Conservation (phyloP, 2,329 filamentous ascomycete genomes). For the Zymoseptoria pseudotritici region DNA sequence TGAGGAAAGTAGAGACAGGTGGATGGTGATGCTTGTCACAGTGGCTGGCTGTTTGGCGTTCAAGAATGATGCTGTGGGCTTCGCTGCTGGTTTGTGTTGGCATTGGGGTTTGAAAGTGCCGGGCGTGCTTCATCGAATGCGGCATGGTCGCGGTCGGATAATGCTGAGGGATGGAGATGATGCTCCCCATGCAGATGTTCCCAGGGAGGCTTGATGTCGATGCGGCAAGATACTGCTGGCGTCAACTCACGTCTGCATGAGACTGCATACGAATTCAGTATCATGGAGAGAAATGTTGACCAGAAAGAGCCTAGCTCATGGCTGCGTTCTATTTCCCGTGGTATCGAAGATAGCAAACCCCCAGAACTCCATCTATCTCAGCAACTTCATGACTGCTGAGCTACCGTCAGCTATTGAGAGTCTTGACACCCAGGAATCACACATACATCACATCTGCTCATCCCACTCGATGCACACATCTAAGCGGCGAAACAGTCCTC, state of each 20-base stretch:
- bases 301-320: background rate
- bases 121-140: constrained; percentile 7
- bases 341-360: background rate
- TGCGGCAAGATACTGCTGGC: background rate
- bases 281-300: background rate
- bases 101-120: constrained; percentile 54
- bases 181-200: background rate
- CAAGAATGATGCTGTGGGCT: constrained; percentile 83
- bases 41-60: constrained; percentile 76
- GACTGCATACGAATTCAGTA: background rate
- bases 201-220: background rate
- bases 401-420: background rate
- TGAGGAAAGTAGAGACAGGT: constrained; percentile 64
- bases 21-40: constrained; percentile 86
- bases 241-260: background rate
- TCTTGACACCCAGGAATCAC: background rate
- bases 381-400: background rate
- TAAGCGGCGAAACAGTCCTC: constrained; percentile 55
- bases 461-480: background rate
- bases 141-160: constrained; percentile 11
- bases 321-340: background rate
- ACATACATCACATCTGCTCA: background rate
- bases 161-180: constrained; percentile 9
- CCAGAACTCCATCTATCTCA: background rate
- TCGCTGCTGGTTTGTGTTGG: constrained; percentile 72